Evolutionary conservation across 2,329 filamentous ascomycete genomes (phyloP), one percentile per base, ranked within the genome.

Genomic region (Blastomyces emzantsi): DNA sequence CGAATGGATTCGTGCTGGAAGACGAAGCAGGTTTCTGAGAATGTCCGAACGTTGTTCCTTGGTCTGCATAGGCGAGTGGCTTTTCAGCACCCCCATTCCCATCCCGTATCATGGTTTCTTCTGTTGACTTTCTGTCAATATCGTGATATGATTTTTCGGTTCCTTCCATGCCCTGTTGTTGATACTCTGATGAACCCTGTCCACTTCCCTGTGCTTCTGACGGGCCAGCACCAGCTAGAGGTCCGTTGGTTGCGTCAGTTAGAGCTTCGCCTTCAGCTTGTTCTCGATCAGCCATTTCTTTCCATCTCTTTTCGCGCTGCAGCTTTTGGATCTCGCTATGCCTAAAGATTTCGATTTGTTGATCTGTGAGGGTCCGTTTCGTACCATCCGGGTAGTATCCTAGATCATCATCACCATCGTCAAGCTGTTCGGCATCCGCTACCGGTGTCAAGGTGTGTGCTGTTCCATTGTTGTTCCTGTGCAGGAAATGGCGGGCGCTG

Each of bases 281-380:
- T n/a, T 47, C 57, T 30, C 25, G 28, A 15, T 47, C 39, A 45
- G 39, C 57, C 25, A 69, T 69, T n/a, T 72, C 67, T 60, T 77
- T 65, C 13, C 75, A 64, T 66, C 78, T 72, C 62, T 71, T 73
- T 65, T 82, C 79, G 66, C 85, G 84, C 33, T 90, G 79, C 49
- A 96, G 78, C 15, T 84, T 77, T 71, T 94, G 87, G 28, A 96
- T 83, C 75, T 97, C 93, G 1, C 90, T 93, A 72, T 95, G 90
- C 66, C 92, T 84, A 73, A 97, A 97, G 66, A 96, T 93, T 62
- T 85, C 85, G 69, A 97, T 90, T 78, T 97, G 90, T 69, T 92
- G 90, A 71, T 97, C 90, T 11, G 92, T 97, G 70, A 97, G 80
- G 22, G 92, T 96, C 51, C 93, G 88, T 73, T 94, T 94, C 66